These are phyloP conservation scores for Zoysia pacifica DNA, from an alignment of 176 grass and related monocot species.

Conservation along the genomic window DNA sequence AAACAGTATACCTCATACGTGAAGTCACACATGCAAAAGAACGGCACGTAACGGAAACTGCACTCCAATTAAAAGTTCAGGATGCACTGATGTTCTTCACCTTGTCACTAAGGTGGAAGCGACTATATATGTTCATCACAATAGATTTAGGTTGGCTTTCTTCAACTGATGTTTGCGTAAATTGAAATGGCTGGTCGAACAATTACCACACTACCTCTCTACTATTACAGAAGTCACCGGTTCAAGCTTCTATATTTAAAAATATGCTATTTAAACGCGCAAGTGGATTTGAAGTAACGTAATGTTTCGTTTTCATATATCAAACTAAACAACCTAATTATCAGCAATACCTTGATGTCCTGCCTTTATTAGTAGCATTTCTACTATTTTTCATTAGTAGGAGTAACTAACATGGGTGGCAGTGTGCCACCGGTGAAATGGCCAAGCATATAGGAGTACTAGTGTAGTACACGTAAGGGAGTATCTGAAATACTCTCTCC, in stretches of 20 bases:
- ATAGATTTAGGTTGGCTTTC: not conserved
- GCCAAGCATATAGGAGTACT: not conserved
- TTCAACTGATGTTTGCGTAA: not conserved
- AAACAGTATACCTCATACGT: not conserved
- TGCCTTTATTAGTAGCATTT: not conserved
- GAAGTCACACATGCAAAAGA: slow-evolving; percentile 7
- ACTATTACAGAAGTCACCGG: not conserved
- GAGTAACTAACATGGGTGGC: not conserved
- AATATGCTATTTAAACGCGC: not conserved
- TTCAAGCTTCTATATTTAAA: not conserved
- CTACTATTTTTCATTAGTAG: not conserved
- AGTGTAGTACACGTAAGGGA: not conserved
- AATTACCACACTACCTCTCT: not conserved
- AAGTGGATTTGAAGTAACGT: not conserved
- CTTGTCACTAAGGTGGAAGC: not conserved
- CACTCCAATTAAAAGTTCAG: not conserved
- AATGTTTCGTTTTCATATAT: not conserved
- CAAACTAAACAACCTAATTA: not conserved
- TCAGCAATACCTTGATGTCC: too few relatives aligned
- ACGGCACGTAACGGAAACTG: not conserved
- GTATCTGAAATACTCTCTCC: not conserved
- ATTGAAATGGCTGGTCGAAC: not conserved
- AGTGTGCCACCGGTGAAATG: not conserved
- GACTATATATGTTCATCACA: not conserved
- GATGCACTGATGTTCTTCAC: not conserved